Base-by-base conservation (phyloP, 371 early-diverging fungal genomes). In the Mucor lusitanicus region DNA sequence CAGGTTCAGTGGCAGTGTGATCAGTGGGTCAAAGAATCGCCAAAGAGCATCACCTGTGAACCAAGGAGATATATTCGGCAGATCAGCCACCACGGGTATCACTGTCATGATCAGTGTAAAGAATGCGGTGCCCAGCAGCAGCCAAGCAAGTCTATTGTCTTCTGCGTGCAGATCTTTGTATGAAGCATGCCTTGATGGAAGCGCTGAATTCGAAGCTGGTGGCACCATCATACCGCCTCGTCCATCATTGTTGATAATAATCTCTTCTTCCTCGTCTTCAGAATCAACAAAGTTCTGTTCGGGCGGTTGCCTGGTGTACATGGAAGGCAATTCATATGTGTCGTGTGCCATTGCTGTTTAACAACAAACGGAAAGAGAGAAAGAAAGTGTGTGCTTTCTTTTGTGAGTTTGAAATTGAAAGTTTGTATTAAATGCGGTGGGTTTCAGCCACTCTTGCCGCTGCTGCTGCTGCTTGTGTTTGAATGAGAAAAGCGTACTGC, bases 21-120 rank as follows among this genome's bases (percentile, higher is more conserved):
- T 65, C 0, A 81, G n/a, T 1, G 83, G 83, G 50, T 83, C 83
- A 55, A 83, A 77, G 8, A 83, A 57, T 23, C 83, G 71, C 72
- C 72, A 83, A 4, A 83, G 67, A 15, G 79, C 63, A 40, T 83
- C 73, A 2, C 83, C 83, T 19, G 77, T 33, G 40, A 81, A 81
- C 83, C 79, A 79, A 17, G 70, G 48, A 37, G 71, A 66, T 4
- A 81, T 53, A 27, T 73, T 30, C 1, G 81, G 79, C 17, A 83
- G 17, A 19, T 70, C 55, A 1, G 59, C 65, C n/a, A 79, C 66
- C 0, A 76, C 83, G 33, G 83, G 83, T 3, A 83, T 62, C 8
- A 68, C 61, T 9, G 83, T 83, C 67, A 81, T 70, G 4, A 81
- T 44, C 9, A 83, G 55, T 35, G 76, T 81, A 27, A 73, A 61